phyloP scores from a whole-genome alignment of 129 eudicot species.

The Artemisia tridentata region DNA sequence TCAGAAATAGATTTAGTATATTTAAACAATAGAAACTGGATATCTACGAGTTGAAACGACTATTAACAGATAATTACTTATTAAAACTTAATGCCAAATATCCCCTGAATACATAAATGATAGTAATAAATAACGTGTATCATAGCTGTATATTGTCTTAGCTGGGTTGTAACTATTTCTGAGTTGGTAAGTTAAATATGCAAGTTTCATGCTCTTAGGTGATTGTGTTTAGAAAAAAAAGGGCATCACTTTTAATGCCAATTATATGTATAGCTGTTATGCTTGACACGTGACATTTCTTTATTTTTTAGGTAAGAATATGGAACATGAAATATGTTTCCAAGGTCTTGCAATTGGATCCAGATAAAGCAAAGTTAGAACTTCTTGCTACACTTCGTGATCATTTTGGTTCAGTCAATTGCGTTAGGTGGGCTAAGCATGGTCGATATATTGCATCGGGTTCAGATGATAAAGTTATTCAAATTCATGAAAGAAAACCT shows the following conservation, averaged over 20 bases:
- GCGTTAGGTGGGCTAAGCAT: conserved; percentile 98
- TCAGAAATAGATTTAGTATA: too few relatives aligned
- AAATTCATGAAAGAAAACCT: conserved; percentile 87
- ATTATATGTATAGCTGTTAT: too few relatives aligned
- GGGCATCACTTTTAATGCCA: too few relatives aligned
- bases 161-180: too few relatives aligned
- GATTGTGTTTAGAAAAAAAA: background rate
- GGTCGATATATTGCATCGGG: conserved; percentile 91
- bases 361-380: conserved; percentile 55
- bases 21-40: too few relatives aligned
- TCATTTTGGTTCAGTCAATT: conserved; percentile 98
- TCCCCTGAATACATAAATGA: too few relatives aligned
- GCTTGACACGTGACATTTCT: conserved; percentile 4
- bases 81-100: too few relatives aligned
- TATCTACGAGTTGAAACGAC: too few relatives aligned
- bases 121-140: too few relatives aligned
- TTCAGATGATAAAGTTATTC: conserved; percentile 91
- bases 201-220: background rate
- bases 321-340: conserved; percentile 85
- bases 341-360: conserved; percentile 42
- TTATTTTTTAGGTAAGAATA: conserved; percentile 65
- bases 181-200: background rate
- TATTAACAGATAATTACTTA: too few relatives aligned
- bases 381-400: conserved; percentile 96
- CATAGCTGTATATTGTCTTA: too few relatives aligned